Conservation (phyloP, 108 stramenopile genomes). For the Nitzschia sp. region DNA sequence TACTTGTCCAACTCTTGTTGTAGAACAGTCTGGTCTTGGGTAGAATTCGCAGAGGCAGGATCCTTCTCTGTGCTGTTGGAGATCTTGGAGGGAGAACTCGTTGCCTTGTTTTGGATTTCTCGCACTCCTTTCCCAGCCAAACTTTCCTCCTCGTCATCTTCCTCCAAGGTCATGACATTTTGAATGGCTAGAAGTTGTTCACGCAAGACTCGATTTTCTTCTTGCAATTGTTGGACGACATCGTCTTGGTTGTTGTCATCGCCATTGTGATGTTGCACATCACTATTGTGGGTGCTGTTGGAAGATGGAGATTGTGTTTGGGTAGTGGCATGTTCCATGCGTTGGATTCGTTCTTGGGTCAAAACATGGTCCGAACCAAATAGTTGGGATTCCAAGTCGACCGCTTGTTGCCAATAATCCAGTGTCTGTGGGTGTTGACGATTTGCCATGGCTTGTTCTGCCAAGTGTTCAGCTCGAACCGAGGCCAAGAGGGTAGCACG, state of each 20-base stretch:
- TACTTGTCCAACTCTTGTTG: background rate
- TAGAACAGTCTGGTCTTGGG: background rate
- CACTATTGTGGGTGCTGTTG: background rate
- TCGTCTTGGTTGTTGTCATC: background rate
- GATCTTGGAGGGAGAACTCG: no score
- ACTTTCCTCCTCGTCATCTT: background rate
- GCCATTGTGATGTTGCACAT: background rate
- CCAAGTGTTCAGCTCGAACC: slow-evolving; percentile 3
- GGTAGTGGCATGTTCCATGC: background rate
- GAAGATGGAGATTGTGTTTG: background rate
- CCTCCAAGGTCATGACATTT: background rate
- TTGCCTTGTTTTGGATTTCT: no score
- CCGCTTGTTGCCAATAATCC: background rate
- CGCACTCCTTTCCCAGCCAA: background rate
- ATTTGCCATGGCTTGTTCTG: background rate
- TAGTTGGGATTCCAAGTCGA: slow-evolving; percentile 2
- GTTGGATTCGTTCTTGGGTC: background rate
- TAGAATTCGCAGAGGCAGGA: background rate
- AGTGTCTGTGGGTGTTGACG: background rate
- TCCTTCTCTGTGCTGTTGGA: no score
- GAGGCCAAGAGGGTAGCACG: background rate
- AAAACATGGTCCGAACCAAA: slow-evolving; percentile 3
- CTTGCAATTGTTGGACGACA: background rate
- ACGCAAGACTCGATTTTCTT: slow-evolving; percentile 1
- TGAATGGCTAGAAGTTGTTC: background rate